Evolutionary conservation across 169 alveolate genomes (phyloP).

Genomic region (Plasmodium inui): DNA sequence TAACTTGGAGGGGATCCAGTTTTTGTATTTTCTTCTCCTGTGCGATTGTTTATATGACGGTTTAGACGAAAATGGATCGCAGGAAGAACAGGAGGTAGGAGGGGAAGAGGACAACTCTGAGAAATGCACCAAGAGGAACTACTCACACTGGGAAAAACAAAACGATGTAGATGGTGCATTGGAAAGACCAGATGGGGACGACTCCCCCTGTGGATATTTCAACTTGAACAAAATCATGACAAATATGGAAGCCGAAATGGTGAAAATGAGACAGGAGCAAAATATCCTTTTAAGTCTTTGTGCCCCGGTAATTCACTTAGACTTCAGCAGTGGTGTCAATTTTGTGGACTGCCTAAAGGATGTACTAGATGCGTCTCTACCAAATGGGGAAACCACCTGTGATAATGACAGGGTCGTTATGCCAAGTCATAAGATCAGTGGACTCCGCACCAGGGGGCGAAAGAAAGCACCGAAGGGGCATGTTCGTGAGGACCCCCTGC

Average conservation of each 20-base stretch:
- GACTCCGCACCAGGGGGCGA: neutral
- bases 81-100: neutral
- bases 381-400: neutral
- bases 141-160: neutral
- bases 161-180: neutral
- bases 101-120: neutral
- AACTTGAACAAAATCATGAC: neutral
- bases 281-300: constrained; percentile 56
- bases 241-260: constrained; percentile 9
- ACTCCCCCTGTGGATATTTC: neutral
- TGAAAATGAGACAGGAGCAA: constrained; percentile 3
- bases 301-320: constrained; percentile 35
- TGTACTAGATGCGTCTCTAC: neutral
- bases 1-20: constrained; percentile 6
- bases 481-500: neutral
- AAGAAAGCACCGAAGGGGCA: neutral
- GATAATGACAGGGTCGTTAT: neutral
- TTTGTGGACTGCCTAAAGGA: constrained; percentile 16
- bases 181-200: neutral
- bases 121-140: neutral
- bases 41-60: constrained; percentile 19
- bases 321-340: constrained; percentile 35
- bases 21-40: constrained; percentile 48
- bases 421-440: neutral
- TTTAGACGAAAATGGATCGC: neutral